A percentile compares a stretch with the other conserved stretches of the same genome.
These are phyloP conservation scores for Effrenium voratum DNA, from an alignment of 73 alveolate species.

Conservation along the genomic window DNA sequence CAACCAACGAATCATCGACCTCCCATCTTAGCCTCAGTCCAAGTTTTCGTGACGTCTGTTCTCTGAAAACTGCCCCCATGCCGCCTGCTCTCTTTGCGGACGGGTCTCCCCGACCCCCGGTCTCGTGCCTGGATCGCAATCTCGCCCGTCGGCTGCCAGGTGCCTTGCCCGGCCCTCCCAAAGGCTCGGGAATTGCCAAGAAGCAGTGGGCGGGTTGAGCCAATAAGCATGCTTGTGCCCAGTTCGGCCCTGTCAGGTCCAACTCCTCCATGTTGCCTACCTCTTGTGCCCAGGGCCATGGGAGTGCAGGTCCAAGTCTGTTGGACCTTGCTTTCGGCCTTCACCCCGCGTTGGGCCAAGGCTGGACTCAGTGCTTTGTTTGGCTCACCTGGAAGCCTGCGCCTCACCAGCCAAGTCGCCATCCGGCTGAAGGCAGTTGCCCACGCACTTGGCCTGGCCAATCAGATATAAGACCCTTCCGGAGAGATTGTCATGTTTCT, in stretches of 20 bases:
- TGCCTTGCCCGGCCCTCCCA: background rate
- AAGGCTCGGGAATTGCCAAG: background rate
- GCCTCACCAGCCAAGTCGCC: background rate
- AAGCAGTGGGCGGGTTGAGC: background rate
- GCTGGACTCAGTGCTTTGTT: background rate
- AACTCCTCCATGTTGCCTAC: background rate
- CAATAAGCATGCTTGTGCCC: background rate
- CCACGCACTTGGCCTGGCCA: conserved; percentile 67
- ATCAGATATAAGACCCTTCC: no score
- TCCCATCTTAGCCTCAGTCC: background rate
- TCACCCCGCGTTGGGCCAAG: background rate
- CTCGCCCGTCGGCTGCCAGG: conserved; percentile 78
- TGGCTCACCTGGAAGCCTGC: background rate
- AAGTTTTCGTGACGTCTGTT: background rate
- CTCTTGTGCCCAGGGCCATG: background rate
- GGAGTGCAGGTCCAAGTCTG: background rate
- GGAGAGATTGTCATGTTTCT: no score
- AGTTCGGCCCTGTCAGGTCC: background rate
- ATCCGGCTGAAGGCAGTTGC: conserved; percentile 79
- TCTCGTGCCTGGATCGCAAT: conserved; percentile 36
- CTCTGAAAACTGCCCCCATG: background rate
- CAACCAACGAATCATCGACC: background rate
- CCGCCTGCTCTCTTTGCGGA: background rate
- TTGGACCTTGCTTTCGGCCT: background rate
- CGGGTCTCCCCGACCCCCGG: background rate